A percentile compares a stretch with the other conserved stretches of the same genome.
phyloP scores from a whole-genome alignment of 371 early-diverging fungal genomes.

The Actinomucor elegans region DNA sequence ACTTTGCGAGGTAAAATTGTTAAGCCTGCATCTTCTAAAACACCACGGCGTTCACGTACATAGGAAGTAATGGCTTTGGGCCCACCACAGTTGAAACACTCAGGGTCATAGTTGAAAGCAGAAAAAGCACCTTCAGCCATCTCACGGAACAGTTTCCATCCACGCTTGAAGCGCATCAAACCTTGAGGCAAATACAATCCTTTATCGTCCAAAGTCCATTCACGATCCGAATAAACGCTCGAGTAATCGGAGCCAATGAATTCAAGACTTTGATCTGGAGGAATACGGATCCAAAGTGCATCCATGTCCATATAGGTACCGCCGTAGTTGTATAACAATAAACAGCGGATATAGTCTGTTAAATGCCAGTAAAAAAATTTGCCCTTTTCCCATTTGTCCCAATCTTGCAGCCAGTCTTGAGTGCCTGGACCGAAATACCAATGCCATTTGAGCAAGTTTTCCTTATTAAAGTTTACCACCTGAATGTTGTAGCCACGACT shows the following conservation, averaged over 20 bases:
- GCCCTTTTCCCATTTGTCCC: constrained; percentile 60
- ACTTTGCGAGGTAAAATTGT: constrained; percentile 52
- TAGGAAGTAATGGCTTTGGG: constrained; percentile 65
- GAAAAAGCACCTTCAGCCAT: constrained; percentile 60
- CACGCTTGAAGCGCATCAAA: constrained; percentile 65
- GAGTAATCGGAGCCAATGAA: constrained; percentile 66
- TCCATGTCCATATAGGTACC: constrained; percentile 76
- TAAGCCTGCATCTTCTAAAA: constrained; percentile 50
- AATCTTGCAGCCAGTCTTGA: constrained; percentile 57
- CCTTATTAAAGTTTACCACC: constrained; percentile 58
- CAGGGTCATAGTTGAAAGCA: constrained; percentile 52
- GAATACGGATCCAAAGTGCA: constrained; percentile 63
- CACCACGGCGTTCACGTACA: constrained; percentile 48
- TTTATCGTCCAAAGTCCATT: constrained; percentile 62
- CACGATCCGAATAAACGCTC: constrained; percentile 43
- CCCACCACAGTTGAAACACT: constrained; percentile 67
- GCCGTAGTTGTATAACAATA: constrained; percentile 65
- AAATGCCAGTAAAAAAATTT: constrained; percentile 61
- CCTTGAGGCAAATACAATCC: constrained; percentile 65
- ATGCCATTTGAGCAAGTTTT: constrained; percentile 52
- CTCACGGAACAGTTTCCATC: constrained; percentile 61
- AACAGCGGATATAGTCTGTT: constrained; percentile 60
- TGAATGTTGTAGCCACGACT: constrained; percentile 62
- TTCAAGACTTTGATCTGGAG: constrained; percentile 55
- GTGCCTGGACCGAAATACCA: constrained; percentile 68